These are phyloP conservation scores for Aspergillus brasiliensis DNA, from an alignment of 2,329 filamentous ascomycete species.

Conservation along the genomic window DNA sequence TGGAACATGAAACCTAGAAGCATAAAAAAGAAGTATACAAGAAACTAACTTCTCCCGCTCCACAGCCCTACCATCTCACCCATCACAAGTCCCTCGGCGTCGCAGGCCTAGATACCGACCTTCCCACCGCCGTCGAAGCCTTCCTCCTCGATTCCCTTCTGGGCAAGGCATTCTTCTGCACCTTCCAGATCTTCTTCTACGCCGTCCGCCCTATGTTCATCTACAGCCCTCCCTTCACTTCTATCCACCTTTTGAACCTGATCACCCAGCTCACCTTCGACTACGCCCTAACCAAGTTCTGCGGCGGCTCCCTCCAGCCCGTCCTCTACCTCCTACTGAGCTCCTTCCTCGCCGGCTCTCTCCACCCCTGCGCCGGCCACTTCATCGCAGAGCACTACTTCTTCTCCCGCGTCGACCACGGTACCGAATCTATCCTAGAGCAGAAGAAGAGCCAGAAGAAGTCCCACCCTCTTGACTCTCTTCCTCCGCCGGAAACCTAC, in stretches of 20 bases:
- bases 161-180: conserved; percentile 98
- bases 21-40: background rate
- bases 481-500: conserved; percentile 87
- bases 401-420: conserved; percentile 49
- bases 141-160: conserved; percentile 88
- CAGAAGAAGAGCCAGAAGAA: conserved; percentile 36
- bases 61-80: conserved; percentile 89
- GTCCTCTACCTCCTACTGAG: conserved; percentile 83
- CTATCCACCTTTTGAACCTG: conserved; percentile 82
- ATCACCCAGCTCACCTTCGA: conserved; percentile 77
- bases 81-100: conserved; percentile 99
- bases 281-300: conserved; percentile 62
- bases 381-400: conserved; percentile 99
- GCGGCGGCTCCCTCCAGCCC: conserved; percentile 60
- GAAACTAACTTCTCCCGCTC: background rate
- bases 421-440: conserved; percentile 57
- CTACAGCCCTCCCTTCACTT: conserved; percentile 84
- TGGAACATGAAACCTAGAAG: background rate
- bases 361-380: conserved; percentile 93
- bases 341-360: conserved; percentile 88
- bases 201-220: conserved; percentile 93
- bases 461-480: conserved; percentile 58
- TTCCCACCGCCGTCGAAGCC: conserved; percentile 89
- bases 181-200: conserved; percentile 99
- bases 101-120: conserved; percentile 91